phyloP scores from a whole-genome alignment of 352 stramenopile genomes.

The Globisporangium mamillatum region DNA sequence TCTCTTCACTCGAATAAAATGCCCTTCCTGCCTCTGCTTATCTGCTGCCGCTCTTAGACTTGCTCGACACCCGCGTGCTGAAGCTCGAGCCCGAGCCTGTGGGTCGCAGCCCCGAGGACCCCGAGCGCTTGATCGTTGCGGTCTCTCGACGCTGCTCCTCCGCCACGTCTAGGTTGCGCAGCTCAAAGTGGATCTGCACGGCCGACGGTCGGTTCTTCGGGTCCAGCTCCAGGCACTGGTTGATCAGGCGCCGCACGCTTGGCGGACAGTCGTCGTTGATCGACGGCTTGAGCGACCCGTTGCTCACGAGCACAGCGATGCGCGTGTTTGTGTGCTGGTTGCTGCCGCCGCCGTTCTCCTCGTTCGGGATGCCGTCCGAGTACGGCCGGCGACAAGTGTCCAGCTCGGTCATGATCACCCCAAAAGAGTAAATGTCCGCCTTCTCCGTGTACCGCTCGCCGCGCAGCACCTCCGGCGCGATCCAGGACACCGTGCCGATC shows the following conservation, averaged over 20 bases:
- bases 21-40: background rate
- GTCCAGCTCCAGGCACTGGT: slow-evolving; percentile 50
- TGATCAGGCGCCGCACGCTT: slow-evolving; percentile 40
- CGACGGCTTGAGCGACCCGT: slow-evolving; percentile 40
- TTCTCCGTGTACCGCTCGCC: slow-evolving; percentile 28
- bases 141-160: slow-evolving; percentile 9
- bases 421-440: slow-evolving; percentile 32
- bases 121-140: background rate
- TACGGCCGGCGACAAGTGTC: slow-evolving; percentile 36
- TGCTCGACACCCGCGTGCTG: slow-evolving; percentile 1
- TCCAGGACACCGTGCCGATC: slow-evolving; percentile 36
- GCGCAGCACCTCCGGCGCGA: slow-evolving; percentile 31
- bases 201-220: slow-evolving; percentile 54
- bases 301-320: slow-evolving; percentile 59
- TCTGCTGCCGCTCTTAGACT: slow-evolving; percentile 1
- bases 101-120: background rate
- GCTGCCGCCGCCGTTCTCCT: slow-evolving; percentile 15
- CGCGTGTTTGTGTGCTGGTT: slow-evolving; percentile 23
- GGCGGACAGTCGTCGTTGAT: slow-evolving; percentile 50
- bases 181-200: slow-evolving; percentile 64
- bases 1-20: background rate
- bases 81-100: background rate
- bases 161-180: slow-evolving; percentile 26
- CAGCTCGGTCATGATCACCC: slow-evolving; percentile 37
- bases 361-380: slow-evolving; percentile 17